Conservation (phyloP, 2,329 filamentous ascomycete species). For the Trichoderma sp. region DNA sequence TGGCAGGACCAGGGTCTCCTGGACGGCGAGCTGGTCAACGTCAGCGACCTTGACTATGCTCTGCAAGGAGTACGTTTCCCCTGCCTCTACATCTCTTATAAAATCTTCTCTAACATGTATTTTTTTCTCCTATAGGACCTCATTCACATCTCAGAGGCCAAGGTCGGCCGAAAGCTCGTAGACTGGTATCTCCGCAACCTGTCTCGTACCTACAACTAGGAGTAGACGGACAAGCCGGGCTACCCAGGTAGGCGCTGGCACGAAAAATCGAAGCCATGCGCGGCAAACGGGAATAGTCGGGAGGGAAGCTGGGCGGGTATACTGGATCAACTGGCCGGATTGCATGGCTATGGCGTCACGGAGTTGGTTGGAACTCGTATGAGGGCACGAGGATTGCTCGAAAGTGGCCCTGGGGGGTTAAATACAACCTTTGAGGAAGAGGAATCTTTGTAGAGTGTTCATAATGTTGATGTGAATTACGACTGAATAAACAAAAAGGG, state of each 20-base stretch:
- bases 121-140: conserved; percentile 60
- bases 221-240: conserved; percentile 26
- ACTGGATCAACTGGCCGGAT: conserved; percentile 33
- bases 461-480: conserved; percentile 17
- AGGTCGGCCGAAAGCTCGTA: conserved; percentile 93
- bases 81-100: not conserved
- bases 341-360: conserved; percentile 43
- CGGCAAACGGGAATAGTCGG: conserved; percentile 22
- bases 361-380: conserved; percentile 35
- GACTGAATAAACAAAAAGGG: conserved; percentile 15
- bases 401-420: conserved; percentile 12
- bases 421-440: conserved; percentile 12
- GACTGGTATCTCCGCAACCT: conserved; percentile 99
- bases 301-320: conserved; percentile 27
- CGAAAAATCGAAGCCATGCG: conserved; percentile 1
- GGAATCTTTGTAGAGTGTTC: conserved; percentile 17
- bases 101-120: conserved; percentile 29
- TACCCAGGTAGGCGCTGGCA: conserved; percentile 20
- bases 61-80: conserved; percentile 74
- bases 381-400: conserved; percentile 18
- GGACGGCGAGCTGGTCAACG: conserved; percentile 89
- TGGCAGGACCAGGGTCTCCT: conserved; percentile 86
- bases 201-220: conserved; percentile 77
- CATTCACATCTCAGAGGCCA: conserved; percentile 98
- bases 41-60: conserved; percentile 94